Conservation (phyloP, 148 eudicot species). For the Vaccinium darrowii region DNA sequence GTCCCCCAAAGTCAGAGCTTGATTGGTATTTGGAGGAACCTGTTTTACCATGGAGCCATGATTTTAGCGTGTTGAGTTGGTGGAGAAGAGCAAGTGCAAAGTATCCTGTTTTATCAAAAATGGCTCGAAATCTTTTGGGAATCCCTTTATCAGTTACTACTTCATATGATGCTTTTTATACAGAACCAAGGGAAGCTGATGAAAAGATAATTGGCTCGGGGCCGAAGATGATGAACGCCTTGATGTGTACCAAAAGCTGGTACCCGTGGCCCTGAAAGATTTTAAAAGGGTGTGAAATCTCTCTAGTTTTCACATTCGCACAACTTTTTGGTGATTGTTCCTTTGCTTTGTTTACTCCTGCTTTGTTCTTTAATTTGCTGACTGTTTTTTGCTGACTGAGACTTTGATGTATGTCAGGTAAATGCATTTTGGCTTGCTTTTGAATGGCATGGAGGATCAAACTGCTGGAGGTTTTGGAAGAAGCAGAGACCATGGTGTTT, state of each 20-base stretch:
- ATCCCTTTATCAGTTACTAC: constrained; percentile 16
- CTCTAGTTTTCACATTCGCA: neutral
- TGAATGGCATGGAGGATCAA: neutral
- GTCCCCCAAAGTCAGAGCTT: neutral
- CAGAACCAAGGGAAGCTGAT: neutral
- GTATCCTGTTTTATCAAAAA: constrained; percentile 11
- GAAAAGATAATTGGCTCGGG: neutral
- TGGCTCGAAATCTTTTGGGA: constrained; percentile 8
- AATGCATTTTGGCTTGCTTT: neutral
- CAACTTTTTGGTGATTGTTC: neutral
- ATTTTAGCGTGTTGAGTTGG: constrained; percentile 13
- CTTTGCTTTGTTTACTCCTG: neutral
- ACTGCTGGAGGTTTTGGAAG: neutral
- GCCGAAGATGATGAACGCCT: neutral
- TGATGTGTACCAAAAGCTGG: neutral
- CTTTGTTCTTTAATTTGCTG: neutral
- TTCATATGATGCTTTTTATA: constrained; percentile 7
- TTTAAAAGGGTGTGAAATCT: neutral
- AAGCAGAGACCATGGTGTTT: neutral
- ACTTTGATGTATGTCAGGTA: neutral
- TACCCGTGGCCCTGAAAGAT: constrained; percentile 7
- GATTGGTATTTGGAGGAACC: constrained; percentile 20
- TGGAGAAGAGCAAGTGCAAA: constrained; percentile 11
- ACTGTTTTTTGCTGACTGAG: neutral
- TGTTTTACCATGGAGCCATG: neutral